Evolutionary conservation across 345 rosid genomes (phyloP).

Genomic region (Hevea brasiliensis): DNA sequence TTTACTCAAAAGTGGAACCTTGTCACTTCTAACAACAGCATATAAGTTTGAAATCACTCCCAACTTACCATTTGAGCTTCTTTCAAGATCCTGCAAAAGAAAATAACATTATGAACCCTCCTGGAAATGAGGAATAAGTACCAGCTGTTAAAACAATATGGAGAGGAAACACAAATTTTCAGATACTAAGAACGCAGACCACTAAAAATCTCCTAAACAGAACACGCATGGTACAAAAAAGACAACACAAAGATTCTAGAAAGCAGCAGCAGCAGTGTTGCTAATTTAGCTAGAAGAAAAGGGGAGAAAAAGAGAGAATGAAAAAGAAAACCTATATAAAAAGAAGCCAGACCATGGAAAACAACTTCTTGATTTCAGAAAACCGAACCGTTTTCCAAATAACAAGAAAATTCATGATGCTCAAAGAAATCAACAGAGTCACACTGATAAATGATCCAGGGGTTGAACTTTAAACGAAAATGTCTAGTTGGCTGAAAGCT

Average conservation of each 20-base stretch:
- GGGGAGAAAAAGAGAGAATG: neutral
- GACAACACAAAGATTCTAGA: no score
- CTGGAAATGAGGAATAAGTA: neutral
- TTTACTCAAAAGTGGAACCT: constrained; percentile 49
- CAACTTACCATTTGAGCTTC: constrained; percentile 25
- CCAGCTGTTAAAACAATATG: neutral
- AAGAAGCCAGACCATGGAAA: neutral
- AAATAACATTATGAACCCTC: constrained; percentile 2
- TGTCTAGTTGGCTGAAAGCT: neutral
- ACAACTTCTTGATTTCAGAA: neutral
- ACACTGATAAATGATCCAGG: neutral
- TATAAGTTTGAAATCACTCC: constrained; percentile 22
- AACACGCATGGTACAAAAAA: neutral
- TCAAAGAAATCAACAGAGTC: neutral
- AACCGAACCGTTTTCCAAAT: neutral
- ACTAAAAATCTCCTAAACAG: neutral
- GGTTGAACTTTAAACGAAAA: neutral
- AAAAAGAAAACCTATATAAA: neutral
- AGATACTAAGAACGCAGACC: neutral
- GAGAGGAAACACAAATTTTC: neutral
- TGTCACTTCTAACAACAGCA: constrained; percentile 30
- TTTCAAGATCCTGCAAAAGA: constrained; percentile 51
- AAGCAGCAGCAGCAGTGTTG: no score
- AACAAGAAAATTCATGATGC: no score
- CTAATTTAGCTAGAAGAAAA: neutral